These are phyloP conservation scores for Wickerhamomyces silvicola DNA, from an alignment of 805 yeast species.

Conservation along the genomic window DNA sequence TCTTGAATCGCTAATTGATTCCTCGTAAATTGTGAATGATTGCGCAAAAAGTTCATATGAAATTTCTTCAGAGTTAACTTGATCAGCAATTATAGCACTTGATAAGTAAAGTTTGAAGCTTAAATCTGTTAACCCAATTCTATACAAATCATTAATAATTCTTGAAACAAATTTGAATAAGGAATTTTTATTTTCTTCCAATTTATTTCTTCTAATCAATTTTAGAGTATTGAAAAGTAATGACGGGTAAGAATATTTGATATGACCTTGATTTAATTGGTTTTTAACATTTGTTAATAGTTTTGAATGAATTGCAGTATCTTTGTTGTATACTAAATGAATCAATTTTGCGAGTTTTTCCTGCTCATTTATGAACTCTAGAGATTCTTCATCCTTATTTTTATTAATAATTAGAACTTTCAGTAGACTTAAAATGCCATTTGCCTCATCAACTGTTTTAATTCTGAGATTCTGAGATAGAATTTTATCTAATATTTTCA, in stretches of 20 bases:
- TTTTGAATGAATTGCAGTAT: conserved; percentile 38
- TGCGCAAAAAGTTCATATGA: conserved; percentile 86
- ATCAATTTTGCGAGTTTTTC: conserved; percentile 65
- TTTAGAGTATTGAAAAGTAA: conserved; percentile 56
- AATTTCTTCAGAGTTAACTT: conserved; percentile 60
- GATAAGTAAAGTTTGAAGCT: conserved; percentile 45
- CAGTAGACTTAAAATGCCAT: conserved; percentile 54
- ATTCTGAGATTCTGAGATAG: conserved; percentile 33
- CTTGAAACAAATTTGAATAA: conserved; percentile 72
- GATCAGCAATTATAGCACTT: conserved; percentile 76
- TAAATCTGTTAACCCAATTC: conserved; percentile 30
- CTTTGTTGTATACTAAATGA: conserved; percentile 51
- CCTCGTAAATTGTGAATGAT: conserved; percentile 80
- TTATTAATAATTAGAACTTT: conserved; percentile 41
- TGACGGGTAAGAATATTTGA: conserved; percentile 69
- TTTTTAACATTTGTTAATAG: conserved; percentile 40
- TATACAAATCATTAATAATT: conserved; percentile 59
- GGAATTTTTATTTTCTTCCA: conserved; percentile 16
- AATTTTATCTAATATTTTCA: conserved; percentile 54
- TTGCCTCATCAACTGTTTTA: conserved; percentile 40
- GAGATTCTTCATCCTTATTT: conserved; percentile 20
- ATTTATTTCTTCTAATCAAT: conserved; percentile 43
- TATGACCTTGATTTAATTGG: conserved; percentile 51
- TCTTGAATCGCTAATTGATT: conserved; percentile 44
- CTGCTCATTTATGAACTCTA: conserved; percentile 39